Evolutionary conservation across 208 protist genomes (phyloP), one percentile per base, ranked within the genome.

Genomic region (Jaenimonas drosophilae): DNA sequence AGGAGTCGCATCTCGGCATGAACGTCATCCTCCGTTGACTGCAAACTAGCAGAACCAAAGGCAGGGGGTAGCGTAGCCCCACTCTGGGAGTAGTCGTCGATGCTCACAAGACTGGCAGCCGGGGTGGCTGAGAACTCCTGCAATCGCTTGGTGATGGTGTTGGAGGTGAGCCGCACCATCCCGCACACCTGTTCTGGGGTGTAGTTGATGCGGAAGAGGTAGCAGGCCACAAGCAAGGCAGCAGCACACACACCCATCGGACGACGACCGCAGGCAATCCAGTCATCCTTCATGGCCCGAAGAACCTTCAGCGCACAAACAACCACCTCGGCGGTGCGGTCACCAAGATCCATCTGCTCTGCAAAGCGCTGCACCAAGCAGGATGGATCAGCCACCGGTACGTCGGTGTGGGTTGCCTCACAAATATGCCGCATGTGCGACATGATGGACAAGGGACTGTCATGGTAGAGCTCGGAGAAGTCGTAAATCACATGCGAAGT

Each of bases 401-500:
- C 55, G 43, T 79, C 63, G 6, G 79, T 91, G 60, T 86, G 64
- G 21, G 81, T 94, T 0, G 76, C 67, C 31, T 76, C 62, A 49
- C 76, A 86, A 43, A 93, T 80, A 17, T 66, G 51, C 39, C 78
- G 74, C 65, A 92, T 73, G 52, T 89, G 72, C 0, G 71, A 57
- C 30, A 92, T 29, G 47, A 92, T 88, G 12, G 56, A 54, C 46
- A 70, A 72, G 14, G 67, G 70, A 25, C 69, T 76, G 26, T 86
- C 78, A 28, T 67, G 48, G 33, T 60, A 43, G 5, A 42, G 50
- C 25, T 83, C 66, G 1, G 80, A 42, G 59, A 96, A 96, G 54
- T 96, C 90, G 45, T 90, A 86, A 27, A 96, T 81, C 58, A 96
- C 75, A 54, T 94, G 87, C 41, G 79, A 75, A 1, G 80, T 88